Percentiles rank a stretch among this genome's conserved stretches.
Conservation (phyloP, 2,329 filamentous ascomycete species). For the Phaeosphaeriaceae sp. region DNA sequence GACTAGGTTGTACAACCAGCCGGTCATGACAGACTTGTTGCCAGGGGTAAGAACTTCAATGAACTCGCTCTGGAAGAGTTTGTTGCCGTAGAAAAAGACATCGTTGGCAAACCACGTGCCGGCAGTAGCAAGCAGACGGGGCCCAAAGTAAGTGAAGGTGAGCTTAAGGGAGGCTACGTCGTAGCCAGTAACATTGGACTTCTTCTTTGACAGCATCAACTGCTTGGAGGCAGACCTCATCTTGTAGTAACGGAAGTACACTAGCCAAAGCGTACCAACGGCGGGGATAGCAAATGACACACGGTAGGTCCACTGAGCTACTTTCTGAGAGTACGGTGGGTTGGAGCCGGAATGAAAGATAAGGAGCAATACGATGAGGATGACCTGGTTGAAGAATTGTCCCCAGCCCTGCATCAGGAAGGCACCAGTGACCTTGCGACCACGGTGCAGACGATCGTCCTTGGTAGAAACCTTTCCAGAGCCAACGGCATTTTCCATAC, state of each 20-base stretch:
- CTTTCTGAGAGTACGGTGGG: conserved; percentile 74
- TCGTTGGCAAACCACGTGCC: conserved; percentile 96
- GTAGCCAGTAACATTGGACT: conserved; percentile 87
- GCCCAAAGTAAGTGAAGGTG: conserved; percentile 83
- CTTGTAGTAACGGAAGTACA: conserved; percentile 95
- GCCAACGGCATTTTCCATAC: conserved; percentile 90
- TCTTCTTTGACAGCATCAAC: conserved; percentile 82
- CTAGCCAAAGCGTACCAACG: conserved; percentile 88
- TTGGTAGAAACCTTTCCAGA: conserved; percentile 85
- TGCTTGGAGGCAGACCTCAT: conserved; percentile 89
- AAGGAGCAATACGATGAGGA: conserved; percentile 84
- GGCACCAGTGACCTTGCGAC: conserved; percentile 91
- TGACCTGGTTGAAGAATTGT: conserved; percentile 90
- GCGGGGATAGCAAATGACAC: conserved; percentile 91
- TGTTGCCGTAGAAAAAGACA: conserved; percentile 99
- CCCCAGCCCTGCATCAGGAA: conserved; percentile 99
- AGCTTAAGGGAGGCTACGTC: conserved; percentile 81
- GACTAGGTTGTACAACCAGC: conserved; percentile 91
- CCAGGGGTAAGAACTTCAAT: conserved; percentile 78
- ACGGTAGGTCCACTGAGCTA: conserved; percentile 89
- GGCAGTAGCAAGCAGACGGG: conserved; percentile 83
- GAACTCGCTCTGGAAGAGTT: conserved; percentile 92
- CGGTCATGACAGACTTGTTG: conserved; percentile 76
- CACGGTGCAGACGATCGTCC: conserved; percentile 92
- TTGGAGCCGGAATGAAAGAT: conserved; percentile 85